Evolutionary conservation across 805 yeast species (phyloP).

Genomic region (Torulaspora quercuum): DNA sequence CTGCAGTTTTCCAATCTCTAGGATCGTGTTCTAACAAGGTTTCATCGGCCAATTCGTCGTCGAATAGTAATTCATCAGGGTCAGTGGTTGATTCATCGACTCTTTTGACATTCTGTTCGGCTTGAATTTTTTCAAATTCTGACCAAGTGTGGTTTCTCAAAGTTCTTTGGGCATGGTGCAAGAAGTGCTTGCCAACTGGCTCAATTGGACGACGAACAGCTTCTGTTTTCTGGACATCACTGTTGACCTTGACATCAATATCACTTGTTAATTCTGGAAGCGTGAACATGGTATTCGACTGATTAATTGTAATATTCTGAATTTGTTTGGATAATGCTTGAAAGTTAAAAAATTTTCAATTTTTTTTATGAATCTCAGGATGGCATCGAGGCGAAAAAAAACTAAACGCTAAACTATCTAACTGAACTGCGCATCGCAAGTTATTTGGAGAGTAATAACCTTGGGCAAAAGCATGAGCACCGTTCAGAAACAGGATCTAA

Average conservation of each 20-base stretch:
- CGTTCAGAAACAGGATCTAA: slow-evolving; percentile 56
- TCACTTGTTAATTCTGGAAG: slow-evolving; percentile 55
- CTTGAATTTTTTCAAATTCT: slow-evolving; percentile 90
- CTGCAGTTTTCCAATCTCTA: slow-evolving; percentile 96
- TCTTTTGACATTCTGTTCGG: slow-evolving; percentile 74
- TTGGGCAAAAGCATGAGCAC: slow-evolving; percentile 11
- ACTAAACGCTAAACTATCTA: too few relatives aligned
- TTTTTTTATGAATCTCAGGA: neutral
- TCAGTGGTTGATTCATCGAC: slow-evolving; percentile 60
- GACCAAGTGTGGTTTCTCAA: slow-evolving; percentile 98
- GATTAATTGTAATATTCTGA: too few relatives aligned
- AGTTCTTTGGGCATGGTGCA: slow-evolving; percentile 95
- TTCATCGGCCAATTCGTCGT: slow-evolving; percentile 65
- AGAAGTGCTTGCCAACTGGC: slow-evolving; percentile 93
- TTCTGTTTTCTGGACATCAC: slow-evolving; percentile 49
- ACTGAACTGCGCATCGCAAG: too few relatives aligned
- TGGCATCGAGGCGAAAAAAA: too few relatives aligned
- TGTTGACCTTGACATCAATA: slow-evolving; percentile 51
- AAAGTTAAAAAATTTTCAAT: slow-evolving; percentile 2
- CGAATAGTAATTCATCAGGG: slow-evolving; percentile 51
- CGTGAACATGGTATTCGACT: slow-evolving; percentile 24
- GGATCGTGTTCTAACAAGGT: slow-evolving; percentile 86
- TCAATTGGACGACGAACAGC: slow-evolving; percentile 80
- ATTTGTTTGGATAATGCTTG: too few relatives aligned
- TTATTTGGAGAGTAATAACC: too few relatives aligned